A percentile compares a stretch with the other conserved stretches of the same genome.
Evolutionary conservation across 1,284 basidiomycete genomes (phyloP).

Genomic region (Schizophyllum amplum): DNA sequence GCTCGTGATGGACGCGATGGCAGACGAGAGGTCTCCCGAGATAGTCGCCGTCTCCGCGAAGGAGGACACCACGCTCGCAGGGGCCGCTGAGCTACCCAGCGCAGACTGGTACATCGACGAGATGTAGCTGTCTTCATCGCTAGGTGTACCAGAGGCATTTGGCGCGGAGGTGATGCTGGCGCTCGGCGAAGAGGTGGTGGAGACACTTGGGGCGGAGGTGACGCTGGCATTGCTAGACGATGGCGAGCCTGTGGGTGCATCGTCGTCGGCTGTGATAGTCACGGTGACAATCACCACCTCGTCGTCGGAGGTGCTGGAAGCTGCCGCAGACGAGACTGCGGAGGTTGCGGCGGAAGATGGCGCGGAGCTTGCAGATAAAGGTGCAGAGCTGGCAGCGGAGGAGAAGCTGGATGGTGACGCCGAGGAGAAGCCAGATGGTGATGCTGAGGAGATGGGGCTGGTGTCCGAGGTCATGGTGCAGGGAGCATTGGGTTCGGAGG

Average conservation of each 20-base stretch:
- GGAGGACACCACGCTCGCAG: not conserved
- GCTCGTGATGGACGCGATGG: not conserved
- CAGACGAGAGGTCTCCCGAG: not conserved
- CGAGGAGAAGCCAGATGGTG: too few relatives aligned
- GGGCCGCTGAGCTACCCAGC: not conserved
- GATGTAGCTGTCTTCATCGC: not conserved
- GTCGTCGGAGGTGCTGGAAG: not conserved
- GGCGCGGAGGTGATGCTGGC: too few relatives aligned
- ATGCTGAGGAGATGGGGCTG: too few relatives aligned
- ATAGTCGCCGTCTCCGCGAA: not conserved
- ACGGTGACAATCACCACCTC: not conserved
- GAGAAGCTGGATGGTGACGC: too few relatives aligned
- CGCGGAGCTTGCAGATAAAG: too few relatives aligned
- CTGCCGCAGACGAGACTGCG: not conserved
- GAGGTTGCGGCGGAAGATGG: too few relatives aligned
- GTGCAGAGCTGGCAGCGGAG: too few relatives aligned
- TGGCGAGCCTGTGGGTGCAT: not conserved
- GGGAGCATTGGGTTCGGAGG: too few relatives aligned
- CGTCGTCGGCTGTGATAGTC: not conserved
- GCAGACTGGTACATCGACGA: not conserved
- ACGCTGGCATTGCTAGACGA: not conserved
- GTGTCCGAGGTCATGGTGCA: too few relatives aligned
- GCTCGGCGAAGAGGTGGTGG: not conserved
- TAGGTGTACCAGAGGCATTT: not conserved
- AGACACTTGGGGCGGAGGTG: not conserved